A percentile compares a stretch with the other conserved stretches of the same genome.
Conservation (phyloP, 441 rosid species). For the Gossypium davidsonii region DNA sequence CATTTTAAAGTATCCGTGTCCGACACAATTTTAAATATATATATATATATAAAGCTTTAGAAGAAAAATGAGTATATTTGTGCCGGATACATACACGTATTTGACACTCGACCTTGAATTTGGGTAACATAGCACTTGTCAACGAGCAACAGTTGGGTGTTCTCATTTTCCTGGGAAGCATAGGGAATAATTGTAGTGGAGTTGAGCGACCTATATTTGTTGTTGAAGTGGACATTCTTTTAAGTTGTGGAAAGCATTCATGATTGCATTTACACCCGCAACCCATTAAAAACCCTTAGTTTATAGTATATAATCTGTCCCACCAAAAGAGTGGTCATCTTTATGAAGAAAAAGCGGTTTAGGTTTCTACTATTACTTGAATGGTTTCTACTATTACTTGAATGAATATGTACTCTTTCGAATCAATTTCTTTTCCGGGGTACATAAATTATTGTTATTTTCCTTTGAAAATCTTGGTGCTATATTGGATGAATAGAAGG, state of each 20-base stretch:
- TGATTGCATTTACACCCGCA: neutral
- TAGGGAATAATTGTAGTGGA: neutral
- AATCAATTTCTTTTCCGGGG: neutral
- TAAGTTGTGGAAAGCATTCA: neutral
- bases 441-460: neutral
- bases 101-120: neutral
- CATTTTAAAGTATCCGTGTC: neutral
- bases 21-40: neutral
- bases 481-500: neutral
- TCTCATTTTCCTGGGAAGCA: neutral
- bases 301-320: neutral
- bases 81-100: neutral
- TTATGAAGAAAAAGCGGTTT: neutral
- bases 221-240: neutral
- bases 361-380: neutral
- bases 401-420: neutral
- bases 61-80: no score
- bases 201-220: neutral
- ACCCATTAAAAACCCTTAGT: neutral
- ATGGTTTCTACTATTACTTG: neutral
- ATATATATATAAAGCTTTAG: no score
- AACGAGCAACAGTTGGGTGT: conserved; percentile 7
- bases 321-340: neutral
- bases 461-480: no score
- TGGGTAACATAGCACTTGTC: neutral